Evolutionary conservation across 2,329 filamentous ascomycete genomes (phyloP).

Genomic region (Botrytis tulipae): DNA sequence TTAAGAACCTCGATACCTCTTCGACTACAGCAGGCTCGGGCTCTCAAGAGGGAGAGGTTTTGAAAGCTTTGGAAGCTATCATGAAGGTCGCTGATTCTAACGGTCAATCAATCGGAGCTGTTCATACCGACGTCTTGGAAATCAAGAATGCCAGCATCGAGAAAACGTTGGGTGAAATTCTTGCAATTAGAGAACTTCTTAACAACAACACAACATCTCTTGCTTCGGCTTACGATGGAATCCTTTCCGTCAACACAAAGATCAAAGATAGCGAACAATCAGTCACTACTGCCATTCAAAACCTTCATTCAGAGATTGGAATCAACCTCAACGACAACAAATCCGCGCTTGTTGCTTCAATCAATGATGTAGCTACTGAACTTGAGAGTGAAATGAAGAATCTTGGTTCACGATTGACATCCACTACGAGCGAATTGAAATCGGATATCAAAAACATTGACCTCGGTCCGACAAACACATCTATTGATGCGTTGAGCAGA

Average conservation of each 20-base stretch:
- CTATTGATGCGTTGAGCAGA: constrained; percentile 22
- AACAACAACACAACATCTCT: constrained; percentile 20
- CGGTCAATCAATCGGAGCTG: constrained; percentile 5
- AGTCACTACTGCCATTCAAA: constrained; percentile 18
- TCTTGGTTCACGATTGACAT: constrained; percentile 20
- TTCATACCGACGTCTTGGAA: constrained; percentile 5
- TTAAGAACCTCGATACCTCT: constrained; percentile 9
- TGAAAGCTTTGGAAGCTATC: constrained; percentile 7
- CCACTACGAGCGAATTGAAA: constrained; percentile 20
- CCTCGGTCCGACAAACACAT: constrained; percentile 17
- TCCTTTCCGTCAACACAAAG: constrained; percentile 21
- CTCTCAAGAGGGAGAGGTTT: neutral
- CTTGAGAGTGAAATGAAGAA: constrained; percentile 24
- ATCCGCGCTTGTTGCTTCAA: constrained; percentile 18
- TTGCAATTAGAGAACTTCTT: constrained; percentile 10
- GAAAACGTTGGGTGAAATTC: neutral
- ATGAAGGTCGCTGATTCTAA: constrained; percentile 7
- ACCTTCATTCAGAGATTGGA: constrained; percentile 20
- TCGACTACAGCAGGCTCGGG: neutral
- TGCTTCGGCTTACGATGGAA: constrained; percentile 21
- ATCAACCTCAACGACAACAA: constrained; percentile 20
- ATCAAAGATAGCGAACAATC: constrained; percentile 23
- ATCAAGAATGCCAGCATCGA: constrained; percentile 19
- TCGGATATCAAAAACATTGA: constrained; percentile 24
- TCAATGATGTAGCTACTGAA: constrained; percentile 20